Evolutionary conservation across 257 asterid species (phyloP), one percentile per base, ranked within the genome.

Genomic region (Primulina huaijiensis): DNA sequence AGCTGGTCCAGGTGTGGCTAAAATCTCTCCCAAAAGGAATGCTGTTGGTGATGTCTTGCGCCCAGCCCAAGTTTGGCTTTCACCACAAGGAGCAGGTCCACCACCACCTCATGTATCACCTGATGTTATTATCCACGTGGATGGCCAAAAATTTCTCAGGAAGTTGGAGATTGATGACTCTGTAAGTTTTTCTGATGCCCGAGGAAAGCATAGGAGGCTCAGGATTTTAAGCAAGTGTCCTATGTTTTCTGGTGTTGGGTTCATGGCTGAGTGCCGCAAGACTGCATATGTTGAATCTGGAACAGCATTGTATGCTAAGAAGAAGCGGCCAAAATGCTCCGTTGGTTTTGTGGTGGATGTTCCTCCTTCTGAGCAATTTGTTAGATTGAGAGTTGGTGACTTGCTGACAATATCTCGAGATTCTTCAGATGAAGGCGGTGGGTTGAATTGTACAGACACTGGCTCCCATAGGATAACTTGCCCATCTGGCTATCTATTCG

Each of bases 401-500:
- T 75, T 88, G 70, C 79, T 88, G 78, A 77, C 71, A 35, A 79
- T 88, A 77, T 67, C 90, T 65, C 86, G 88, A 64, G 92, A 84
- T 73, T 76, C 84, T 63, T 75, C 86, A 23, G 84, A 81, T 52
- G 82, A 75, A 82, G 66, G 70, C 27, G 76, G 66, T 11, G 60
- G 65, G 1, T 69, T 82, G 40, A 76, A 78, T 61, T 56, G 61
- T 81, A 78, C 89, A 72, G 67, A 76, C 10, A 64, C 23, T 37
- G 81, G 77, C 60, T 8, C 76, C 52, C 92, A 83, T 68, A 82
- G 80, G 82, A 75, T 86, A 71, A 79, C 90, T 69, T 88, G 92
- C 72, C 81, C 95, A 8, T 88, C 90, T 29, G 85, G 89, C 59
- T 88, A 86, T 75, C 82, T 88, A 65, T 88, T 88, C 27, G 95